Base-by-base conservation (phyloP, 257 asterid species). In the Linderniella brevidens region DNA sequence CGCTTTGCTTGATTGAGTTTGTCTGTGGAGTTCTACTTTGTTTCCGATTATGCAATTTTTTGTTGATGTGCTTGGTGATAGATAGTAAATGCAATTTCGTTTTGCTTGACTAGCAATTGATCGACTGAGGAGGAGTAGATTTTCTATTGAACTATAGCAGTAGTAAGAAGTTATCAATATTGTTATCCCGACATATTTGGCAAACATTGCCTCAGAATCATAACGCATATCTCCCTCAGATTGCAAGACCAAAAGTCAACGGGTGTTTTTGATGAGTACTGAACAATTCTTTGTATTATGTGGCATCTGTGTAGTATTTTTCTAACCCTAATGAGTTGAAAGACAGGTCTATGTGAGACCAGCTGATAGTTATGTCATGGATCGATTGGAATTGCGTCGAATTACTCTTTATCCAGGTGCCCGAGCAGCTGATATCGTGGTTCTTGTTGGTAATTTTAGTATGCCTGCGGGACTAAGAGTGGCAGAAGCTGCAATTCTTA, bases 311-410 rank as follows among this genome's bases (percentile, higher is more conserved):
- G 40, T 58, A 42, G 63, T 35, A 63, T 53, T 37, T 37, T 66
- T 40, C 39, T 60, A 46, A 25, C 6, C 4, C 32, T 25, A 25
- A 3, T 37, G 17, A 13, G 64, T n/a, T 32, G 54, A 47, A 51
- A 13, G 57, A 43, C 70, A 84, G 97, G 80, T 88, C 54, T 88
- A 88, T 68, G 97, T 88, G 44, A 78, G 95, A 57, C 97, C 97
- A 60, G 95, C 95, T 63, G 95, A 83, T 51, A 80, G 95, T 63
- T 88, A 80, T 69, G 92, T 88, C 35, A 84, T 88, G 95, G 97
- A 88, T 69, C 69, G 58, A 8, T 67, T 88, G 72, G 97, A 88
- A 80, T 65, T 88, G 72, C 93, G 84, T 35, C 82, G 92, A 29
- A 58, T 80, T 61, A 69, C 83, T 37, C 58, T 56, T 39, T 67